Evolutionary conservation across 176 grass and related monocot genomes (phyloP), one percentile per base, ranked within the genome.

Genomic region (Zea luxurians): DNA sequence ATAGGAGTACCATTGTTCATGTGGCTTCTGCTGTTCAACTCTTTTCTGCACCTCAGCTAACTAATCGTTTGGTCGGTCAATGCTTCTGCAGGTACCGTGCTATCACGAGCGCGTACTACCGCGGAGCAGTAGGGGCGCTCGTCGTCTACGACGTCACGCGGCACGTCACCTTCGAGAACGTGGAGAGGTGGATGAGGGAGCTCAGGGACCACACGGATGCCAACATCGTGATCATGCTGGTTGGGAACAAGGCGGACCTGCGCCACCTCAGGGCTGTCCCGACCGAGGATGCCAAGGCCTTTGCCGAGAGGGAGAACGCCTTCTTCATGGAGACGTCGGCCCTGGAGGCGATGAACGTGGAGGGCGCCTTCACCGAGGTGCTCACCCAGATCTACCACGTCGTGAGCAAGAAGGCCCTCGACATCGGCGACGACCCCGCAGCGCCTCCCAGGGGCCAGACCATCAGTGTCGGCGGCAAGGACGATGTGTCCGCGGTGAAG

Each of bases 291-390:
- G 86, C 86, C 1, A 89, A 89, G 59, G 71, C 83, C 37, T 92
- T 92, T 0, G 90, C 90, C 1, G 86, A 92, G 83, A 89, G 13
- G 45, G 90, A 92, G 60, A 78, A 41, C 9, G 34, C 86, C 16
- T 86, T 78, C 86, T 92, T 92, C 62, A 86, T 92, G 90, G 90
- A 92, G 77, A 89, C 90, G 2, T 92, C 90, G 0, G 90, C 86
- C 45, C 73, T 92, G 12, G 86, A 92, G 80, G 74, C 90, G 0
- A 74, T 77, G 77, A 92, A 92, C 1, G 90, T 89, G 15, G 84
- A 89, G 77, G 50, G 62, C 13, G 77, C 90, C 54, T 92, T 92
- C 83, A 92, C 83, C 0, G 86, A 89, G 36, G 90, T 89, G 54
- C 90, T 92, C 77, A 65, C 86, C 34, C 77, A 86, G 67, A 89